Base-by-base conservation (phyloP, 139 green algal species). In the Yamagishiella unicocca region DNA sequence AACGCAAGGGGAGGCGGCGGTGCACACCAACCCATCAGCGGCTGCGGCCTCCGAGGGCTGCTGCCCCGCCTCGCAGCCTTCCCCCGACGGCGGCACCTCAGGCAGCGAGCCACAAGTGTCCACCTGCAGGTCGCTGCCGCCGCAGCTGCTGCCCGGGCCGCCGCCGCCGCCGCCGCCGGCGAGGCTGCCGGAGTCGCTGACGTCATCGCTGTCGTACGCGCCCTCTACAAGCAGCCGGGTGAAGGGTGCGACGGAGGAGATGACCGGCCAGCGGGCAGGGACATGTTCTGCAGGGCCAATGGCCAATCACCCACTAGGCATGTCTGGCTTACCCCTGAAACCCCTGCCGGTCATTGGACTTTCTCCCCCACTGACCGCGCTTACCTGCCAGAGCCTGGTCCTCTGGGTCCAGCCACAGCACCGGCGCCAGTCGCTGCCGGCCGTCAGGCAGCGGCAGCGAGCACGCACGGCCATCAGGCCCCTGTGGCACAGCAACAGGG, bases 371-470 rank as follows among this genome's bases (percentile, higher is more conserved):
- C 58, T 17, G 27, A 19, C 10, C 38, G 35, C 40, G 31, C 71
- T 9, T 22, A 80, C n/a, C 72, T 62, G 72, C 72, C n/a, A 80
- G 42, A 1, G 42, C 72, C 42, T 42, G 27, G 45, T 80, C 72
- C 43, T 80, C 72, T 5, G 72, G 72, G 27, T 64, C 4, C 43
- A 80, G 72, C 72, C 72, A 80, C 6, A 78, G 40, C 38, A 78
- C 2, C 21, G 21, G 21, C 40, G 40, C 1, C 70, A 58, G 24
- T 53, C 35, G 70, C 1, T 12, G 38, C 38, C 38, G 54, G 40
- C 22, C 42, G 29, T 33, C 40, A 24, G 42, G 70, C 4, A 22
- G 70, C 22, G 70, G 70, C 70, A 78, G 70, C 40, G 70, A 25
- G 50, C 50, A 58, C 17, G 50, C 50, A 17, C 50, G 14, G 17